Evolutionary conservation across 208 protist genomes (phyloP).

Genomic region (Porcisia deanei): DNA sequence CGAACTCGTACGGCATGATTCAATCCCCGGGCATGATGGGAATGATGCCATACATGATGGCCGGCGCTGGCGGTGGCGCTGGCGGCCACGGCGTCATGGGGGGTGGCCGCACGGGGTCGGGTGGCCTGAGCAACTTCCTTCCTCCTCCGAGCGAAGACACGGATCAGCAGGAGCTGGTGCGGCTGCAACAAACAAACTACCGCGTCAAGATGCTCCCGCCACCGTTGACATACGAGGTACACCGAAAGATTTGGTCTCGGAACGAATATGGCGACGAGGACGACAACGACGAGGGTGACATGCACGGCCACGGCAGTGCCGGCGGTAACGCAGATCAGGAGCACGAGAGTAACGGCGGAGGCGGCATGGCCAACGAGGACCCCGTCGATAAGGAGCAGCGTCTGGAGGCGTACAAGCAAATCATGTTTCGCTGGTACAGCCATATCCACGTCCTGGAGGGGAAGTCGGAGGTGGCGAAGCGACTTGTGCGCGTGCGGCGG

Average conservation of each 20-base stretch:
- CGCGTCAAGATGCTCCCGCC: slow-evolving; percentile 55
- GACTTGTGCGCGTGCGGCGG: slow-evolving; percentile 27
- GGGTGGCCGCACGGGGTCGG: slow-evolving; percentile 2
- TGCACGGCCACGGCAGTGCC: background rate
- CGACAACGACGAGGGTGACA: slow-evolving; percentile 20
- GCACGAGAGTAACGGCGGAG: slow-evolving; percentile 23
- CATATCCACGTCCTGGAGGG: slow-evolving; percentile 48
- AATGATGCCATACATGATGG: slow-evolving; percentile 23
- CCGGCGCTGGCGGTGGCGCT: background rate
- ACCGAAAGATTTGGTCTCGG: slow-evolving; percentile 41
- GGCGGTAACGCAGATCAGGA: slow-evolving; percentile 13
- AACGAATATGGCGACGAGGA: slow-evolving; percentile 42
- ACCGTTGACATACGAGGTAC: slow-evolving; percentile 43
- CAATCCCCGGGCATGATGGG: slow-evolving; percentile 22
- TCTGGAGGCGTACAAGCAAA: slow-evolving; percentile 42
- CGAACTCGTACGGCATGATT: slow-evolving; percentile 27
- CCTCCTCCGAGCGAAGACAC: slow-evolving; percentile 33
- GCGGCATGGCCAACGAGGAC: slow-evolving; percentile 31
- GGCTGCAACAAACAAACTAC: slow-evolving; percentile 40
- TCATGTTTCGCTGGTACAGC: slow-evolving; percentile 50
- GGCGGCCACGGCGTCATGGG: slow-evolving; percentile 9
- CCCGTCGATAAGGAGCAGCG: slow-evolving; percentile 35
- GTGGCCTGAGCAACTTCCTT: slow-evolving; percentile 28
- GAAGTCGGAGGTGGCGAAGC: slow-evolving; percentile 35
- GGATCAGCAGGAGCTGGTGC: slow-evolving; percentile 36